Evolutionary conservation across 176 grass and related monocot genomes (phyloP).

Genomic region (Rhipidocladum racemiflorum): DNA sequence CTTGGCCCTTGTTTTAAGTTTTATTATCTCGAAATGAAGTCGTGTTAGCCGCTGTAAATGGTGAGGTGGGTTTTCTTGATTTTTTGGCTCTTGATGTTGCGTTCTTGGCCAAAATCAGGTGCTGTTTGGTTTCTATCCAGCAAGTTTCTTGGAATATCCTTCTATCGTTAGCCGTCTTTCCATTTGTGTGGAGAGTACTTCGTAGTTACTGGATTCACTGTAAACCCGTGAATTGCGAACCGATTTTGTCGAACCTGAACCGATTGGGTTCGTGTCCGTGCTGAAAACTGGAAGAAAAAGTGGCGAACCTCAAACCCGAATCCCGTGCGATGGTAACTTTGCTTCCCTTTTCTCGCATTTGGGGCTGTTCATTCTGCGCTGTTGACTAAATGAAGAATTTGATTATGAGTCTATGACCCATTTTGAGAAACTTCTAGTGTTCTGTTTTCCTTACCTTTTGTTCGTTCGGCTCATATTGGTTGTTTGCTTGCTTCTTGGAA

Average conservation of each 20-base stretch:
- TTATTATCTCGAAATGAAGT: not conserved
- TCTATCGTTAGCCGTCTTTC: not conserved
- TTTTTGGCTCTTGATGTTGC: not conserved
- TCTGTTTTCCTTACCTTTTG: not conserved
- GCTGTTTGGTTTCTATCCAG: not conserved
- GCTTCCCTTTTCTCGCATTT: not conserved
- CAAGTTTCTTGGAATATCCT: slow-evolving; percentile 1
- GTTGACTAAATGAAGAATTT: not conserved
- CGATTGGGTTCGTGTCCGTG: too few relatives aligned
- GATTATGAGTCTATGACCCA: not conserved
- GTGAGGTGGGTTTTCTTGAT: not conserved
- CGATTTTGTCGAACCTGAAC: too few relatives aligned
- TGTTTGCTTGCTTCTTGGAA: not conserved
- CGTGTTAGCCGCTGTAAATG: not conserved
- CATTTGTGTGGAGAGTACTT: not conserved
- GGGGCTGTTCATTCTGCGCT: not conserved
- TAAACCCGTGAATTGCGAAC: too few relatives aligned
- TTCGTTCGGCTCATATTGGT: not conserved
- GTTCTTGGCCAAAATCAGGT: not conserved
- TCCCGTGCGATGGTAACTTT: too few relatives aligned
- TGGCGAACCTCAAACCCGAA: too few relatives aligned
- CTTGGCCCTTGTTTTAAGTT: not conserved
- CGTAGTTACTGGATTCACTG: too few relatives aligned
- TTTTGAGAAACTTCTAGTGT: not conserved
- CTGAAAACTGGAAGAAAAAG: too few relatives aligned